Base-by-base conservation (phyloP, 2,329 filamentous ascomycete species). In the Albifimbria verrucaria region DNA sequence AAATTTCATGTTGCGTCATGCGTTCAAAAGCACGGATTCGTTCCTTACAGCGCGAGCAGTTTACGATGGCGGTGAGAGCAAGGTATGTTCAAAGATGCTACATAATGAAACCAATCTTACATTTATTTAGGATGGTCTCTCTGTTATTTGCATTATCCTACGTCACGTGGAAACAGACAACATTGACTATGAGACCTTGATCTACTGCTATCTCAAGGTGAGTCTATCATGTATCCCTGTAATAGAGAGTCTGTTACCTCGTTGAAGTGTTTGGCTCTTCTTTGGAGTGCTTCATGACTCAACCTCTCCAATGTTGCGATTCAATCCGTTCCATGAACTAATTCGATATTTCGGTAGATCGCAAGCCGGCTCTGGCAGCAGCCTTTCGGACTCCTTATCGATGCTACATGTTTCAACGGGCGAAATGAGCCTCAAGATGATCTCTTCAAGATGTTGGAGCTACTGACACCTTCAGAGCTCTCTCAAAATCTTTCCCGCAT, bases 1-100 rank as follows among this genome's bases (percentile, higher is more conserved):
- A 58, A 83, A 88, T 58, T 89, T 89, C 61, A 89, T 89, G 86
- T 76, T 89, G 45, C 80, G 81, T 18, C 87, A 88, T 63, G 85
- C 85, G 2, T 85, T 86, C 57, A 78, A 82, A 36, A 83, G 81
- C 58, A 82, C 80, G 0, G 86, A 88, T 59, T 86, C 83, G 3
- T 82, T 86, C 54, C 68, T 86, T 21, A 85, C 83, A 2, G 81
- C 82, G 22, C 77, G 85, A 21, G 85, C 85, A 23, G 82, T 89
- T 12, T 89, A 88, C 62, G 86, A 89, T 62, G 86, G 86, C 28
- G 86, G 86, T 20, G 85, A 88, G 68, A 88, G 82, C 70, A 88
- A 86, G 70, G 81, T 81, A 61, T 47, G 62, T 26, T 10, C 10
- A 18, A 17, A 22, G 15, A 15, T 2, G 2, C 20, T 45, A 11